Evolutionary conservation across 129 eudicot genomes (phyloP).

Genomic region (sunflower (Helianthus annuus)): HanXRQr2.0-SUNRISE NC_035444.2:129616373-129616872

Average conservation of each 20-base stretch:
- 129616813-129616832: constrained; percentile 97
- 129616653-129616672: constrained; percentile 20
- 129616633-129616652: constrained; percentile 4
- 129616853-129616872: constrained; percentile 97
- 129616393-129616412: constrained; percentile 47
- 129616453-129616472: constrained; percentile 49
- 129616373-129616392: constrained; percentile 35
- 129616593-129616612: not conserved
- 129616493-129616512: constrained; percentile 32
- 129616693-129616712: constrained; percentile 23
- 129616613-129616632: constrained; percentile 3
- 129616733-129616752: constrained; percentile 15
- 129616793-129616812: constrained; percentile 99
- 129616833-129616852: constrained; percentile 93
- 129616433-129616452: constrained; percentile 50
- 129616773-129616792: constrained; percentile 99
- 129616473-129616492: constrained; percentile 27
- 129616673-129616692: constrained; percentile 23
- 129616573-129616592: constrained; percentile 5
- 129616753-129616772: constrained; percentile 73
- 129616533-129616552: constrained; percentile 20
- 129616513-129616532: constrained; percentile 10
- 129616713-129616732: not conserved
- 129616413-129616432: constrained; percentile 64
- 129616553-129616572: constrained; percentile 7